phyloP scores from a whole-genome alignment of 1,284 basidiomycete species.

The Singerocomus inundabilis region DNA sequence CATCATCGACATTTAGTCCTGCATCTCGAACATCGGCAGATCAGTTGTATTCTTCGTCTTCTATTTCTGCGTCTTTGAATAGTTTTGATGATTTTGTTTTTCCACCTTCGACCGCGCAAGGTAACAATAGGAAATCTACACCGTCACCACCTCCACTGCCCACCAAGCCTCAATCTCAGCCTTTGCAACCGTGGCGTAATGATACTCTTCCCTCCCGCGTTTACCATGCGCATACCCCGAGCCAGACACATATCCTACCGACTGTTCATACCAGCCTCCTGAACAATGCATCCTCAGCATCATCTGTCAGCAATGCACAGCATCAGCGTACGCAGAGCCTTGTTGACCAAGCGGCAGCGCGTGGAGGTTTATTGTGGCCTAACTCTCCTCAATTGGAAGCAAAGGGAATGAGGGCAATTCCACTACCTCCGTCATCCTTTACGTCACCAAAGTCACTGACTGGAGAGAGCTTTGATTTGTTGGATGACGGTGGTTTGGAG shows the following conservation, averaged over 20 bases:
- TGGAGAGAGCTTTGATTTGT: constrained; percentile 17
- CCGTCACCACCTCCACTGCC: constrained; percentile 46
- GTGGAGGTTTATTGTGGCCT: constrained; percentile 57
- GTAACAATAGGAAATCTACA: constrained; percentile 25
- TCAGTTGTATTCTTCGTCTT: constrained; percentile 19
- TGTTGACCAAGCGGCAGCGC: constrained; percentile 51
- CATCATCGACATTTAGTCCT: constrained; percentile 31
- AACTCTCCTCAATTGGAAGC: constrained; percentile 38
- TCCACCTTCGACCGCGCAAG: constrained; percentile 21
- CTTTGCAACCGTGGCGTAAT: constrained; percentile 4
- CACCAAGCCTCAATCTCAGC: constrained; percentile 31
- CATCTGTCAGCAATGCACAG: constrained; percentile 25
- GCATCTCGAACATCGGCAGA: constrained; percentile 27
- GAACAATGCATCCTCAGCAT: constrained; percentile 11
- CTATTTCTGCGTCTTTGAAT: constrained; percentile 35
- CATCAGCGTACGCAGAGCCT: constrained; percentile 57
- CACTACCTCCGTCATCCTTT: constrained; percentile 49
- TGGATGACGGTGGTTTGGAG: constrained; percentile 9
- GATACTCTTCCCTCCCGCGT: constrained; percentile 12
- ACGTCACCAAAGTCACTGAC: constrained; percentile 31
- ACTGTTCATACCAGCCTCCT: constrained; percentile 24
- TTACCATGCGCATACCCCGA: constrained; percentile 21
- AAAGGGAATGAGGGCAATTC: constrained; percentile 3
- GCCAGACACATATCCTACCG: constrained; percentile 19
- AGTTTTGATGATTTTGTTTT: constrained; percentile 49